phyloP scores from a whole-genome alignment of 179 eudicot genomes.

The Heliamphora pulchella region DNA sequence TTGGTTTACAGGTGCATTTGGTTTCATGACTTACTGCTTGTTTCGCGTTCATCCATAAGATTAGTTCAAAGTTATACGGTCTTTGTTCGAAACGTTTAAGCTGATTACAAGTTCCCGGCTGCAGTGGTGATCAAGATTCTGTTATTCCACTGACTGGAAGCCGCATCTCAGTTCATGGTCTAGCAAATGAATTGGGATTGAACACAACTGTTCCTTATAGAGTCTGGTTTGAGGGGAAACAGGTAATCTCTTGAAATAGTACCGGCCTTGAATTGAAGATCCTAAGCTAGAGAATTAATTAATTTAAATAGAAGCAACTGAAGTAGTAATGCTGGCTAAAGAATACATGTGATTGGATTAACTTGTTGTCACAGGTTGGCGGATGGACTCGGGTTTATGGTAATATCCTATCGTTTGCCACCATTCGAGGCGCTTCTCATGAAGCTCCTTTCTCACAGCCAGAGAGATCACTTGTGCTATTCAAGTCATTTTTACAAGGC shows the following conservation, averaged over 20 bases:
- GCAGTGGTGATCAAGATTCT: slow-evolving; percentile 96
- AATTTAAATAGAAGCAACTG: too few species aligned
- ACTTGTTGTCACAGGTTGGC: slow-evolving; percentile 47
- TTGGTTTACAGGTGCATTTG: slow-evolving; percentile 71
- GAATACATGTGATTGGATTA: too few species aligned
- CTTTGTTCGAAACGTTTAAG: background rate
- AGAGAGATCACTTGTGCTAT: slow-evolving; percentile 68
- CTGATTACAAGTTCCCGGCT: slow-evolving; percentile 8
- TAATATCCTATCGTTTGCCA: slow-evolving; percentile 63
- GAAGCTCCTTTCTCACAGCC: slow-evolving; percentile 95
- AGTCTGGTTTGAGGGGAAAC: slow-evolving; percentile 91
- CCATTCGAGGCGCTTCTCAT: slow-evolving; percentile 85
- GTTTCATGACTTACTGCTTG: too few species aligned
- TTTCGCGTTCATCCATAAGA: background rate
- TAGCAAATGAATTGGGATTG: slow-evolving; percentile 53
- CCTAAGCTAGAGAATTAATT: too few species aligned
- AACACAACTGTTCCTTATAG: slow-evolving; percentile 70
- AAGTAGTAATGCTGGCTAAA: too few species aligned
- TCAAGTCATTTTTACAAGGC: slow-evolving; percentile 63
- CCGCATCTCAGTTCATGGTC: slow-evolving; percentile 54
- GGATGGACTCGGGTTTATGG: slow-evolving; percentile 90
- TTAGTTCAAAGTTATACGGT: background rate
- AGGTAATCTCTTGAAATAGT: slow-evolving; percentile 36
- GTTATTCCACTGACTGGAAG: slow-evolving; percentile 94
- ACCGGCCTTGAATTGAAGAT: too few species aligned